Percentiles rank a stretch among this genome's conserved stretches.
Evolutionary conservation across 2,329 filamentous ascomycete species (phyloP).

Genomic region (Cordyceps militaris): DNA sequence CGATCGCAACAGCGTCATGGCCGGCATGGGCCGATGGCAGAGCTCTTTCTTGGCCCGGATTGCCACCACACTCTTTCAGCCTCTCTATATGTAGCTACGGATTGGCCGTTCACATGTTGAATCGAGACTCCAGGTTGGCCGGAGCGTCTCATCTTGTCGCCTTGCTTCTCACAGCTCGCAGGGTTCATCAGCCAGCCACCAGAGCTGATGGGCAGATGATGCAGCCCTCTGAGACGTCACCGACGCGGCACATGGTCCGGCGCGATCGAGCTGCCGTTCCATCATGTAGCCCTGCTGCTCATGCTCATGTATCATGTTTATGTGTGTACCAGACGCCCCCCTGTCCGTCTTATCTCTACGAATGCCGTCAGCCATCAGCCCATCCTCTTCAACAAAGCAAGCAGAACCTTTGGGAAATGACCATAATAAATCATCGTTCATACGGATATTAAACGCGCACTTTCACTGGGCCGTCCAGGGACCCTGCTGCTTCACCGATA

Average conservation of each 20-base stretch:
- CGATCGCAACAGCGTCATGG: background rate
- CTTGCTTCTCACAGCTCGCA: background rate
- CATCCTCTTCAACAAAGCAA: background rate
- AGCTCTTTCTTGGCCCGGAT: too few species aligned
- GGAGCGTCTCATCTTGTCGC: background rate
- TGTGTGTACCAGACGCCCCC: background rate
- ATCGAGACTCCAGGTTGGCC: background rate
- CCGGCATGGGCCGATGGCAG: too few species aligned
- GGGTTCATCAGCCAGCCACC: background rate
- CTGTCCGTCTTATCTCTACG: background rate
- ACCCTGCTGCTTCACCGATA: background rate
- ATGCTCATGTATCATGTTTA: too few species aligned
- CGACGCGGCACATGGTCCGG: background rate
- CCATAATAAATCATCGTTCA: background rate
- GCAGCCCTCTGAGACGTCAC: background rate
- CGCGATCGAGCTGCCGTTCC: background rate
- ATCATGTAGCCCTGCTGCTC: background rate
- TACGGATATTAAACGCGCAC: background rate
- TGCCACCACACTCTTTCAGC: too few species aligned
- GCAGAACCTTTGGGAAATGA: background rate
- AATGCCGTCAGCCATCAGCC: background rate
- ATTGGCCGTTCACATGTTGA: too few species aligned
- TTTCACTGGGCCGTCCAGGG: background rate
- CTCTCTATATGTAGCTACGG: too few species aligned
- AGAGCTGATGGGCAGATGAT: background rate